Evolutionary conservation across 805 yeast species (phyloP).

Genomic region (Metschnikowia lachancei): DNA sequence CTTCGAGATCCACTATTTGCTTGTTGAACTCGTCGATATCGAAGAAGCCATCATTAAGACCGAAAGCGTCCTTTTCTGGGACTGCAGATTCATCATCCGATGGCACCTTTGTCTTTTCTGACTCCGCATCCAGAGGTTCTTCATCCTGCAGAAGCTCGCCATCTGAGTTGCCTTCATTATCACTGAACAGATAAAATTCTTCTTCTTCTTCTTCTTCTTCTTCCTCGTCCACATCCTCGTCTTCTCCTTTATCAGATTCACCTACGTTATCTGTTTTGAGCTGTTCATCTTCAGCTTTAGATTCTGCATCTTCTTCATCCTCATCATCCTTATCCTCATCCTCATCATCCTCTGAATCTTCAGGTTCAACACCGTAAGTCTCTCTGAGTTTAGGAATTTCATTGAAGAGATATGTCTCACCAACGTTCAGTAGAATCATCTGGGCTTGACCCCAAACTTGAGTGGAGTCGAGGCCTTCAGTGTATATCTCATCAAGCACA

Average conservation of each 20-base stretch:
- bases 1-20: conserved; percentile 66
- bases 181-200: conserved; percentile 12
- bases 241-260: conserved; percentile 17
- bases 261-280: conserved; percentile 12
- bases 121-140: conserved; percentile 19
- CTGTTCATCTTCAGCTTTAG: conserved; percentile 1
- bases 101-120: conserved; percentile 15
- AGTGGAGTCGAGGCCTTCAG: conserved; percentile 83
- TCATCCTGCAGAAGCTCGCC: conserved; percentile 13
- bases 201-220: conserved; percentile 12
- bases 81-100: conserved; percentile 13
- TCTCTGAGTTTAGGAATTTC: conserved; percentile 52
- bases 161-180: conserved; percentile 21
- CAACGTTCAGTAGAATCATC: conserved; percentile 75
- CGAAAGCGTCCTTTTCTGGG: conserved; percentile 49
- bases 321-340: conserved; percentile 23
- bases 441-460: conserved; percentile 95
- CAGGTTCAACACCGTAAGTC: conserved; percentile 21
- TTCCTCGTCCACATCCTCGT: conserved; percentile 18
- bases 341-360: conserved; percentile 16
- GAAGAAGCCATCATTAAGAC: conserved; percentile 80
- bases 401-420: conserved; percentile 57
- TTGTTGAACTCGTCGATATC: conserved; percentile 80
- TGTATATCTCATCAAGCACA: conserved; percentile 74
- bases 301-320: conserved; percentile 24